Evolutionary conservation across 768 basidiomycete genomes (phyloP), one percentile per base, ranked within the genome.

Genomic region (Boletellus sp.): DNA sequence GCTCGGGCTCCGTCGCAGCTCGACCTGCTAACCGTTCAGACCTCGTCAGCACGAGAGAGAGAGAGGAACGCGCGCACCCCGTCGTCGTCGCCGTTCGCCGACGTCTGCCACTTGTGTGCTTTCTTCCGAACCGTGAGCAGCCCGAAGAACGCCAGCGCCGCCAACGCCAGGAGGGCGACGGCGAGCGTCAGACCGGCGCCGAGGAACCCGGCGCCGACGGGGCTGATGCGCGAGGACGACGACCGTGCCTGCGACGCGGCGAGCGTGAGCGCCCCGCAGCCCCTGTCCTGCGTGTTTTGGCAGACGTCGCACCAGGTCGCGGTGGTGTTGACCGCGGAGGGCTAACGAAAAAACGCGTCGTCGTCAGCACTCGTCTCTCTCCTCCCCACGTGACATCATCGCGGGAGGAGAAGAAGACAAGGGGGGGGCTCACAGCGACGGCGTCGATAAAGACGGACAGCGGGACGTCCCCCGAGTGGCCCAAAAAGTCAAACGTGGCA

Each of bases 131-230:
- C 47, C 20, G 50, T 59, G 50, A 71, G 19, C 24, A 70, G 6
- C 6, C 81, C 78, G 40, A 76, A 42, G 60, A 76, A 74, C 15
- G 60, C 62, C 31, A 81, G 58, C 15, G 71, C 51, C 3, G 58
- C 68, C 16, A 78, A 55, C 54, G 74, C 65, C 12, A 69, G 52
- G 28, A 75, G 55, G 36, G 65, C 65, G 11, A 79, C 70, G 5
- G 67, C 74, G 34, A 81, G 57, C 12, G 74, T 74, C 51, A 84
- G 59, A 12, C 80, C 79, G 4, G 84, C 84, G 24, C 84, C 84
- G 13, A 86, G 69, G 68, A 84, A 81, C 1, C 84, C 84, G n/a
- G 84, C 83, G 7, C 80, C 84, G 8, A 84, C 74, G 0, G 73
- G 75, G 52, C 72, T 73, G 55, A 84, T 74, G 12, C 53, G 68